phyloP scores from a whole-genome alignment of 495 filamentous ascomycete genomes.

The Hypoxylon lenormandii region DNA sequence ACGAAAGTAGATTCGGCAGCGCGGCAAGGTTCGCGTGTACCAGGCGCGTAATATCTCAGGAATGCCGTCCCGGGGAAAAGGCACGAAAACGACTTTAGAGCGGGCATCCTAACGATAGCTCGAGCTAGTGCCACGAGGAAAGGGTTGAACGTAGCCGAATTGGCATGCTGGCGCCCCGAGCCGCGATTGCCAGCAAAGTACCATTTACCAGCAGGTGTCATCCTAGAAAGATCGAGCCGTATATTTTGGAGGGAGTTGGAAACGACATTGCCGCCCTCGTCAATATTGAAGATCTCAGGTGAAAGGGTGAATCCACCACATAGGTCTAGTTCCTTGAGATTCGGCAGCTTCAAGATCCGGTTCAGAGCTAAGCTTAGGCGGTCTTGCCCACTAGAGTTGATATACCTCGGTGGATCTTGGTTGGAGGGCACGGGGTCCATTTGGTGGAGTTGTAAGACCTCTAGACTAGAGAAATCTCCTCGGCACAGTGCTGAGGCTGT shows the following conservation, averaged over 20 bases:
- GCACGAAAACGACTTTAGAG: background rate
- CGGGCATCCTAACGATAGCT: slow-evolving; percentile 11
- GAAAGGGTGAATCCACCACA: background rate
- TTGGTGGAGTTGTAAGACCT: background rate
- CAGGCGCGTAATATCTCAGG: background rate
- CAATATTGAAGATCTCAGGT: slow-evolving; percentile 8
- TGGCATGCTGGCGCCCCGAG: background rate
- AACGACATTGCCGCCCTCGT: background rate
- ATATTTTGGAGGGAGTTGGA: slow-evolving; percentile 3
- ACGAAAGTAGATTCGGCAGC: too few relatives aligned
- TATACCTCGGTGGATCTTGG: background rate
- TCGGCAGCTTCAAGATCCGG: slow-evolving; percentile 17
- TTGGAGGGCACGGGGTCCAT: background rate
- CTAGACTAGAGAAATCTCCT: slow-evolving; percentile 1
- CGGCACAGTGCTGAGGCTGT: slow-evolving; percentile 2
- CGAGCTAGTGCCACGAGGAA: slow-evolving; percentile 18
- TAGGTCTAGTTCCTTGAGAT: background rate
- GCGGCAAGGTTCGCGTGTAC: background rate
- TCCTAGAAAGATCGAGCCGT: background rate
- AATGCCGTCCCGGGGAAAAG: background rate
- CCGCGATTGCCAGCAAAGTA: slow-evolving; percentile 2
- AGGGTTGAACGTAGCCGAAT: slow-evolving; percentile 6
- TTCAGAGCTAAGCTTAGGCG: slow-evolving; percentile 21
- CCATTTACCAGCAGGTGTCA: slow-evolving; percentile 4
- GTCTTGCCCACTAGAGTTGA: background rate